Evolutionary conservation across 768 basidiomycete genomes (phyloP).

Genomic region (Pleurotus giganteus): DNA sequence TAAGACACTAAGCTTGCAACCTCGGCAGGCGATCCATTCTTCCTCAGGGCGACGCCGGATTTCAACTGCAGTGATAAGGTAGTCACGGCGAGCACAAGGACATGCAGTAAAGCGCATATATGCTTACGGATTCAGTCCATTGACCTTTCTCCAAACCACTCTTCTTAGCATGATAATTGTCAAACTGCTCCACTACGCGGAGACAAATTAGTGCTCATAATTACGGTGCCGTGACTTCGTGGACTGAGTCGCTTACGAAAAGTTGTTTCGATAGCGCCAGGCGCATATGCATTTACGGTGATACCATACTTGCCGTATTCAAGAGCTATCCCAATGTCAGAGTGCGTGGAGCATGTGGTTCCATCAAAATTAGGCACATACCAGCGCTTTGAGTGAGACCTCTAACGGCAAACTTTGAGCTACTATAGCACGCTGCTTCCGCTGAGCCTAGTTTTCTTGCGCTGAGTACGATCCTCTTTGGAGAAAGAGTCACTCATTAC

Average conservation of each 20-base stretch:
- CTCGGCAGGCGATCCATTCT: constrained; percentile 21
- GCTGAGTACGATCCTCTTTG: not conserved
- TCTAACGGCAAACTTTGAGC: constrained; percentile 39
- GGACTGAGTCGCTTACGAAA: not conserved
- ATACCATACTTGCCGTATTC: constrained; percentile 25
- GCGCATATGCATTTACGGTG: constrained; percentile 29
- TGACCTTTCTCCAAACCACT: not conserved
- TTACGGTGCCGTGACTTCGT: not conserved
- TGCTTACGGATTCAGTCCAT: not conserved
- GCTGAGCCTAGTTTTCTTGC: constrained; percentile 8
- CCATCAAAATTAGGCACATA: not conserved
- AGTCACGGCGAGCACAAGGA: not conserved
- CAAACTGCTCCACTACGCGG: not conserved
- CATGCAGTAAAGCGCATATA: not conserved
- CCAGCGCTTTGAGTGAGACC: constrained; percentile 30
- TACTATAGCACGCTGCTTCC: constrained; percentile 23
- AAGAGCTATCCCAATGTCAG: constrained; percentile 11
- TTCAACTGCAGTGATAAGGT: not conserved
- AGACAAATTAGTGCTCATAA: not conserved
- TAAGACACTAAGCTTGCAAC: constrained; percentile 31
- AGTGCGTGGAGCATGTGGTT: not conserved
- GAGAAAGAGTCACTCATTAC: constrained; percentile 16
- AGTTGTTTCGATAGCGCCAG: constrained; percentile 16
- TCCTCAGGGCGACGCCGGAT: not conserved
- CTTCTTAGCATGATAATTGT: not conserved